These are phyloP conservation scores for Boletus edulis DNA, from an alignment of 768 basidiomycete genomes.

Conservation along the genomic window DNA sequence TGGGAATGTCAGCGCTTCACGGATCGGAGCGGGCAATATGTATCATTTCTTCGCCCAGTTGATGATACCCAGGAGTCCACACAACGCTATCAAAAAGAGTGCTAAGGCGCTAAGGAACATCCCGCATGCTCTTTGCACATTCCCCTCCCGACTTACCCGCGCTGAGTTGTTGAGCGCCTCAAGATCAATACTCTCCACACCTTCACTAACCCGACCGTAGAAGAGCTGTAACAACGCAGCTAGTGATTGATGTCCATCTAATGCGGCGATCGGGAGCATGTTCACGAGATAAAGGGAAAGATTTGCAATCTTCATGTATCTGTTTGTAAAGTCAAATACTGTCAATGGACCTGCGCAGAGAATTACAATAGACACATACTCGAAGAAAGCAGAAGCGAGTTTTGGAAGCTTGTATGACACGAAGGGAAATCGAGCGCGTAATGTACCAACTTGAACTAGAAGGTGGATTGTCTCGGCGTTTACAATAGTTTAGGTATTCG, in stretches of 20 bases:
- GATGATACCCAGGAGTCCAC: conserved; percentile 19
- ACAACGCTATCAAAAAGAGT: conserved; percentile 18
- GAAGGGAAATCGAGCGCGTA: conserved; percentile 37
- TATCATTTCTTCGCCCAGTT: conserved; percentile 17
- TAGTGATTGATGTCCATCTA: conserved; percentile 72
- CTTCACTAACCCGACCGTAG: background rate
- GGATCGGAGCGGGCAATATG: background rate
- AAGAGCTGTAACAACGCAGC: conserved; percentile 28
- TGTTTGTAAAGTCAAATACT: conserved; percentile 20
- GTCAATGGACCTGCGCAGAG: background rate
- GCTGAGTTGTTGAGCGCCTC: conserved; percentile 14
- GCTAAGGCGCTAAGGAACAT: conserved; percentile 20
- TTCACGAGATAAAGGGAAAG: conserved; percentile 83
- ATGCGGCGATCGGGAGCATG: conserved; percentile 64
- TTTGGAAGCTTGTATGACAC: conserved; percentile 25
- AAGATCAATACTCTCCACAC: conserved; percentile 14
- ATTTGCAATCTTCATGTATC: conserved; percentile 64
- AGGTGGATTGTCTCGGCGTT: background rate
- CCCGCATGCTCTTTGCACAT: conserved; percentile 13
- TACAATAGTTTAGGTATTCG: background rate
- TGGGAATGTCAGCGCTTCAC: too few species aligned
- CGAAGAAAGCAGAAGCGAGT: conserved; percentile 39
- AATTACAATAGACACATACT: conserved; percentile 42
- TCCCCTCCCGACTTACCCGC: conserved; percentile 4
- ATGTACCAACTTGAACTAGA: conserved; percentile 52